phyloP scores from a whole-genome alignment of 2,329 filamentous ascomycete species.

The Sporothrix brunneoviolacea region DNA sequence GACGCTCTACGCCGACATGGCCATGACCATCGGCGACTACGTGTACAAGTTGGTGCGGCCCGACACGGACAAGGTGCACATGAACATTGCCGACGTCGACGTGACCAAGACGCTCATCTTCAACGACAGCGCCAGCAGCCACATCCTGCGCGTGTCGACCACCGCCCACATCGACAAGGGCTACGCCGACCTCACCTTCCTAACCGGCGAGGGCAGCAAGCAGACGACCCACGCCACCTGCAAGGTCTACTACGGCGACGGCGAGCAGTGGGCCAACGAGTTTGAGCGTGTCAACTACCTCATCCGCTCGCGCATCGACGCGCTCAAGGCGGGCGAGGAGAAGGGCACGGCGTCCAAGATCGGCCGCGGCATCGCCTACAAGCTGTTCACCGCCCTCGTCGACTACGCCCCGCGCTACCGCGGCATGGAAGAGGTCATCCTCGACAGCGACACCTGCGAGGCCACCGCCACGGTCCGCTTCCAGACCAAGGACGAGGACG shows the following conservation, averaged over 20 bases:
- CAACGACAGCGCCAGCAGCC: slow-evolving; percentile 37
- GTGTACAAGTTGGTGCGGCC: slow-evolving; percentile 58
- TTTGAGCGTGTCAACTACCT: slow-evolving; percentile 64
- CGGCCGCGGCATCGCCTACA: slow-evolving; percentile 71
- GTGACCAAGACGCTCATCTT: slow-evolving; percentile 65
- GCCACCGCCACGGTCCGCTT: slow-evolving; percentile 38
- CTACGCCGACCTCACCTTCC: slow-evolving; percentile 50
- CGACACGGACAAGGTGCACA: slow-evolving; percentile 44
- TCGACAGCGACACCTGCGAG: slow-evolving; percentile 40
- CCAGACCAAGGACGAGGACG: slow-evolving; percentile 41
- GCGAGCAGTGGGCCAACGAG: slow-evolving; percentile 54
- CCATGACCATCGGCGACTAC: slow-evolving; percentile 54
- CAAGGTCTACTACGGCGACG: slow-evolving; percentile 55
- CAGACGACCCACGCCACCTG: slow-evolving; percentile 56
- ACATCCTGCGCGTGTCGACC: slow-evolving; percentile 55
- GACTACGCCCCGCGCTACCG: slow-evolving; percentile 49
- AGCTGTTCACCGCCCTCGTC: slow-evolving; percentile 53
- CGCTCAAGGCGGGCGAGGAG: slow-evolving; percentile 53
- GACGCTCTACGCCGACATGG: slow-evolving; percentile 43
- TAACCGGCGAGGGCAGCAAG: slow-evolving; percentile 52
- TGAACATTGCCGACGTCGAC: slow-evolving; percentile 61
- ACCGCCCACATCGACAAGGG: slow-evolving; percentile 51
- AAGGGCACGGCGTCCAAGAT: slow-evolving; percentile 65
- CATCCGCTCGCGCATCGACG: slow-evolving; percentile 56
- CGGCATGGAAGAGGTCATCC: slow-evolving; percentile 53